Conservation (phyloP, 768 basidiomycete genomes). For the Phylloporus sp. region DNA sequence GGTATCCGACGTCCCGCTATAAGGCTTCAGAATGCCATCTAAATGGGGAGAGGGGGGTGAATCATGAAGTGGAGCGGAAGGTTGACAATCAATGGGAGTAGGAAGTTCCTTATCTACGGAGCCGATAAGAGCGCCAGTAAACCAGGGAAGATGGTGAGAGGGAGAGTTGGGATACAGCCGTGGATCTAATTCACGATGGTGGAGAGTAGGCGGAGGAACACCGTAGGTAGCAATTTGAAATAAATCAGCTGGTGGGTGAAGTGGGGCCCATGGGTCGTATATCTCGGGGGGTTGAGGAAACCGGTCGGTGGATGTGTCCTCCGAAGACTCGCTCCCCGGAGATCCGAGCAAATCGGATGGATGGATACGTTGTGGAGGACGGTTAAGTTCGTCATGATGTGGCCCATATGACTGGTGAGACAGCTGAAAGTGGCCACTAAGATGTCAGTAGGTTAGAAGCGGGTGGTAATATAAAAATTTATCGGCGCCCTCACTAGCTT, state of each 20-base stretch:
- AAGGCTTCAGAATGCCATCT: slow-evolving; percentile 1
- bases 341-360: background rate
- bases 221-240: background rate
- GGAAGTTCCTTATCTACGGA: background rate
- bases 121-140: background rate
- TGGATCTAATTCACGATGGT: background rate
- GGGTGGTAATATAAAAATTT: background rate
- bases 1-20: background rate
- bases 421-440: slow-evolving; percentile 4
- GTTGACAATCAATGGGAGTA: background rate
- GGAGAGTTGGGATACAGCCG: background rate
- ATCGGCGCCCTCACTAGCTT: slow-evolving; percentile 9
- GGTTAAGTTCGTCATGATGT: background rate
- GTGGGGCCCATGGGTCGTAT: slow-evolving; percentile 6
- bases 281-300: background rate
- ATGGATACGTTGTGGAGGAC: background rate
- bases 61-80: background rate
- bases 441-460: background rate
- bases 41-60: background rate
- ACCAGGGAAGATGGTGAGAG: background rate
- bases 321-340: background rate
- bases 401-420: background rate
- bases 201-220: background rate
- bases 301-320: background rate
- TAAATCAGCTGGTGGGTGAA: background rate